These are phyloP conservation scores for Acanthamoeba culbertsoni DNA, from an alignment of 208 protist genomes.

Conservation along the genomic window DNA sequence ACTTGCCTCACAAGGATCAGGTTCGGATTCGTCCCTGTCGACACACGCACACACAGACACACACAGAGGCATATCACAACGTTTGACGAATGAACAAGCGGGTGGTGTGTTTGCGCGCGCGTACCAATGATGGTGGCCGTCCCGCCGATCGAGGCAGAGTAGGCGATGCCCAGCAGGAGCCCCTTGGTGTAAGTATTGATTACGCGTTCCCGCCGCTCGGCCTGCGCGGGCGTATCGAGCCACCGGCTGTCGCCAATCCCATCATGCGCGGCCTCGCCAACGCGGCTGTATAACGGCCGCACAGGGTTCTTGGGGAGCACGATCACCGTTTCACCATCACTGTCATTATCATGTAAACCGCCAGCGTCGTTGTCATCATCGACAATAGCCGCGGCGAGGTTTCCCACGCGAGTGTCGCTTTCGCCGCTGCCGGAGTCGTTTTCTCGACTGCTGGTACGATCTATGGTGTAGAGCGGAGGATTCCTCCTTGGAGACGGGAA, in stretches of 20 bases:
- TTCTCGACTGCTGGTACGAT: not conserved
- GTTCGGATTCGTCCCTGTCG: slow-evolving; percentile 28
- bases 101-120: not conserved
- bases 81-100: not conserved
- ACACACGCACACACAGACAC: not conserved
- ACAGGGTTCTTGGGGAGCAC: too few species aligned
- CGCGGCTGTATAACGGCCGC: too few species aligned
- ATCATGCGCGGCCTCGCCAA: too few species aligned
- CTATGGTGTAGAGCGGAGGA: too few species aligned
- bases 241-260: not conserved
- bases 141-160: slow-evolving; percentile 37
- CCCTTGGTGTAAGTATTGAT: slow-evolving; percentile 25
- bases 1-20: not conserved
- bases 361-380: too few species aligned
- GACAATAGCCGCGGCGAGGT: too few species aligned
- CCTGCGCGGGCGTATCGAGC: not conserved
- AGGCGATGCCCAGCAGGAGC: slow-evolving; percentile 28
- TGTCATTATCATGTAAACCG: not conserved
- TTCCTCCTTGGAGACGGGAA: too few species aligned
- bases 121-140: slow-evolving; percentile 35
- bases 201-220: not conserved
- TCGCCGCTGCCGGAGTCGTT: too few species aligned
- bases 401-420: too few species aligned
- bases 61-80: not conserved
- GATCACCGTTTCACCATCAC: too few species aligned